phyloP scores from a whole-genome alignment of 352 stramenopile species.

The Phytophthora melonis region DNA sequence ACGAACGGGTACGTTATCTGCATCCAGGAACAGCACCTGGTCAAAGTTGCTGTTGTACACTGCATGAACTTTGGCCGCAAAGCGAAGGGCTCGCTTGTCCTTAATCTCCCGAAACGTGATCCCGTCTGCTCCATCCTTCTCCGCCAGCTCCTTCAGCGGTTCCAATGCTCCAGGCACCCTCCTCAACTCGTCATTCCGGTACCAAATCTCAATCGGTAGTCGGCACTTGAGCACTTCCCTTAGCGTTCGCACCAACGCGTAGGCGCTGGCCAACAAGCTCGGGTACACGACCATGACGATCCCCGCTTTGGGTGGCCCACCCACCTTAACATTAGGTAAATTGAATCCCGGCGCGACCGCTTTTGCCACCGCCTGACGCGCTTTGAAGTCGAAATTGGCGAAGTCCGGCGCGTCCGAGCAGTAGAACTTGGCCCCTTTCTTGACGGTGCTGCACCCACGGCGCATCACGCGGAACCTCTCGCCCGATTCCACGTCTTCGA shows the following conservation, averaged over 20 bases:
- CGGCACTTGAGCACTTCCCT: constrained; percentile 44
- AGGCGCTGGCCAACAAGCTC: constrained; percentile 48
- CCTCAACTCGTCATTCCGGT: constrained; percentile 35
- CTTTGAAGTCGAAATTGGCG: constrained; percentile 43
- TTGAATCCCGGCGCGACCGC: constrained; percentile 16
- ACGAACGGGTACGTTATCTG: constrained; percentile 57
- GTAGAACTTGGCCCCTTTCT: constrained; percentile 45
- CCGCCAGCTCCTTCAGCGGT: constrained; percentile 32
- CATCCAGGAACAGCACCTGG: constrained; percentile 62
- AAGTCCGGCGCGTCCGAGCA: constrained; percentile 59
- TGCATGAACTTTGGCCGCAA: constrained; percentile 62
- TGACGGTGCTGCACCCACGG: constrained; percentile 40
- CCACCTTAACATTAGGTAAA: constrained; percentile 25
- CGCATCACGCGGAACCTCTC: constrained; percentile 45
- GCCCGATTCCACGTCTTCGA: constrained; percentile 41
- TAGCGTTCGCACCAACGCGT: constrained; percentile 50
- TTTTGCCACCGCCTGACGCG: constrained; percentile 25
- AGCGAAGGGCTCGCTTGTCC: constrained; percentile 42
- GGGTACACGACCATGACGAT: constrained; percentile 66
- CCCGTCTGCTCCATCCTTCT: constrained; percentile 18
- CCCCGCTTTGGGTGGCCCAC: constrained; percentile 17
- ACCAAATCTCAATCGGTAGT: constrained; percentile 67
- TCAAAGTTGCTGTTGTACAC: constrained; percentile 55
- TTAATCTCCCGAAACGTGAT: constrained; percentile 42
- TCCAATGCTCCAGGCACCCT: constrained; percentile 14